Evolutionary conservation across 257 asterid species (phyloP).

Genomic region (Nicotiana otophora): DNA sequence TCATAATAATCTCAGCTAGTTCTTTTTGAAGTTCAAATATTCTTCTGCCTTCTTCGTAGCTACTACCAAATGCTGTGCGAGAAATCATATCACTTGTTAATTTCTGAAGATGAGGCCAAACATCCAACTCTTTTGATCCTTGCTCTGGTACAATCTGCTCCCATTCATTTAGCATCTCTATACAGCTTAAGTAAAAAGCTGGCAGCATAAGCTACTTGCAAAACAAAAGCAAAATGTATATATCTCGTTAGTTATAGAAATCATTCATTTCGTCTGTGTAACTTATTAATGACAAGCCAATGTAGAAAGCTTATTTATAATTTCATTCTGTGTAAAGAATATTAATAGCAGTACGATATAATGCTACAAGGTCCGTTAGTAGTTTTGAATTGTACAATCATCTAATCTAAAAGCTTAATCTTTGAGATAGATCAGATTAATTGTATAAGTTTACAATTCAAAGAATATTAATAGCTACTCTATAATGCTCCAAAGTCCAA

Average conservation of each 20-base stretch:
- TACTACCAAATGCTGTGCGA: conserved; percentile 45
- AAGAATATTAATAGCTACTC: too few species aligned
- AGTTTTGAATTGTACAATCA: too few species aligned
- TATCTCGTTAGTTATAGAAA: background rate
- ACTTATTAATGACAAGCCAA: too few species aligned
- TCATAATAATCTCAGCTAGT: conserved; percentile 24
- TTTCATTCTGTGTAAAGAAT: too few species aligned
- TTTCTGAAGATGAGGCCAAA: conserved; percentile 37
- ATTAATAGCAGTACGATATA: too few species aligned
- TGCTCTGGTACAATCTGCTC: conserved; percentile 13
- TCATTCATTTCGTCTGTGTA: background rate
- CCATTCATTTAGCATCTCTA: conserved; percentile 35
- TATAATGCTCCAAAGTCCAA: too few species aligned
- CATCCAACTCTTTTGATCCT: conserved; percentile 30
- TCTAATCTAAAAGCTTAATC: too few species aligned
- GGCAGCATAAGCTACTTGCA: conserved; percentile 38
- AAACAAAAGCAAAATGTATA: background rate
- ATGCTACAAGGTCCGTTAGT: too few species aligned
- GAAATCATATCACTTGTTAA: conserved; percentile 35
- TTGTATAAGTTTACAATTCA: too few species aligned
- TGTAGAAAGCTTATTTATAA: too few species aligned
- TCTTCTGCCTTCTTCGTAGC: conserved; percentile 39
- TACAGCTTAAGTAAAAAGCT: conserved; percentile 28
- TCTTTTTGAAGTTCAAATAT: conserved; percentile 38
- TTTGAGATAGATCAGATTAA: too few species aligned